Evolutionary conservation across 176 grass and related monocot species (phyloP), one percentile per base, ranked within the genome.

Genomic region (Lolium rigidum): DNA sequence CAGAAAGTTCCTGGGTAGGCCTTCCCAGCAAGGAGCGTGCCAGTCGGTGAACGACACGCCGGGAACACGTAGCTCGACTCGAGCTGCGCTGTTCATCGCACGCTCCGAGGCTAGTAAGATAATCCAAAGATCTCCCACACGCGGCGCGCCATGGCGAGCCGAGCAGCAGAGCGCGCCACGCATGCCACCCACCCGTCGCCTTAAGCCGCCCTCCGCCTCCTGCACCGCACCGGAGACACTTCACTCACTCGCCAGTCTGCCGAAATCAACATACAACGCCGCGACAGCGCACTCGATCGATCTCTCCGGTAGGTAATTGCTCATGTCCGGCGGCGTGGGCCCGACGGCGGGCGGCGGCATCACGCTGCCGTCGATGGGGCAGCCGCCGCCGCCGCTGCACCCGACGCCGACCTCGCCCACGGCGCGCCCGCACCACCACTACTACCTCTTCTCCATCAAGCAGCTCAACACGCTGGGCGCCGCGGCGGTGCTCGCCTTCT

Each of bases 361-460:
- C 65, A 15, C 68, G 57, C 84, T 90, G 14, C 88, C 91, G 49
- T 81, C 81, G 47, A 48, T 79, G 17, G 83, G 55, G 38, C 56
- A 68, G 50, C 80, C 86, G 16, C 58, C 65, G 35, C 88, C 91
- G 43, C 87, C 81, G 62, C 69, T 88, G 67, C 79, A 76, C 78
- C 87, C 90, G 21, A 38, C 41, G 75, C 84, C 87, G n/a, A 83
- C 83, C 4, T 88, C 89, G 56, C 75, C 89, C 0, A 90, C 84
- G 55, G 35, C 74, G 68, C 85, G 82, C 3, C 87, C 87, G 22
- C 82, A 65, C 78, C 89, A 83, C 76, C 54, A 80, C 89, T 90
- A 89, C 88, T 88, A 82, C 44, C 89, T 88, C 83, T 89, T 90
- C 62, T 95, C 93, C 86, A 88, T 90, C 82, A 89, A 89, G 86